A percentile compares a stretch with the other conserved stretches of the same genome.
Evolutionary conservation across 2,329 filamentous ascomycete genomes (phyloP).

Genomic region (Ceratocystis eucalypticola): DNA sequence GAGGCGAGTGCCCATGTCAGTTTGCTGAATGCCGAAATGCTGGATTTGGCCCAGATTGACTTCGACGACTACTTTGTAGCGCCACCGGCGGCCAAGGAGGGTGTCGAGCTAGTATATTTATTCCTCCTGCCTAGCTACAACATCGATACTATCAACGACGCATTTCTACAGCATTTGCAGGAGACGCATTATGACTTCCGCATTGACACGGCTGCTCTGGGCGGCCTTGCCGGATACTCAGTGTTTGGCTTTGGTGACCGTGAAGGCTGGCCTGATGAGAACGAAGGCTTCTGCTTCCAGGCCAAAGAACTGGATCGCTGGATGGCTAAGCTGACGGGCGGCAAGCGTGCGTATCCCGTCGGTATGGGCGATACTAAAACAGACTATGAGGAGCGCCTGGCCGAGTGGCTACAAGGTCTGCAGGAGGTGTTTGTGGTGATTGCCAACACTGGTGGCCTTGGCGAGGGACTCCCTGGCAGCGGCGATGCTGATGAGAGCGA

Average conservation of each 20-base stretch:
- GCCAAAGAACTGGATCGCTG: constrained; percentile 83
- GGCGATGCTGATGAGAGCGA: constrained; percentile 78
- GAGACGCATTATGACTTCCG: constrained; percentile 96
- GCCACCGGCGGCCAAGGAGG: constrained; percentile 46
- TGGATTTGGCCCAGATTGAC: constrained; percentile 75
- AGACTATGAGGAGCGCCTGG: constrained; percentile 52
- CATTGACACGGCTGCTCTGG: constrained; percentile 77
- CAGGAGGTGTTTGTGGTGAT: constrained; percentile 54
- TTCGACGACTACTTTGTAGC: constrained; percentile 86
- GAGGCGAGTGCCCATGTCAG: constrained; percentile 21
- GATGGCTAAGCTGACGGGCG: constrained; percentile 87
- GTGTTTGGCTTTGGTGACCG: constrained; percentile 90
- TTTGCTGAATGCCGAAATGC: constrained; percentile 47
- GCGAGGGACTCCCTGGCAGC: constrained; percentile 59
- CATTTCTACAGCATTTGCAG: constrained; percentile 70
- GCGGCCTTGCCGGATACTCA: constrained; percentile 66
- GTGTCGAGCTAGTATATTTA: constrained; percentile 63
- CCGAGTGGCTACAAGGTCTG: constrained; percentile 68
- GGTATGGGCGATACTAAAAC: constrained; percentile 75
- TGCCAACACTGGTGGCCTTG: constrained; percentile 44
- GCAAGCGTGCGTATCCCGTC: constrained; percentile 76
- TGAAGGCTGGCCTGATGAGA: constrained; percentile 83
- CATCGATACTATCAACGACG: constrained; percentile 82
- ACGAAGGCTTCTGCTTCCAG: constrained; percentile 85
- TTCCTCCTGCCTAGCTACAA: constrained; percentile 85